Evolutionary conservation across 192 early-diverging fungal species (phyloP).

Genomic region (Globomyces pollinis-pini): DNA sequence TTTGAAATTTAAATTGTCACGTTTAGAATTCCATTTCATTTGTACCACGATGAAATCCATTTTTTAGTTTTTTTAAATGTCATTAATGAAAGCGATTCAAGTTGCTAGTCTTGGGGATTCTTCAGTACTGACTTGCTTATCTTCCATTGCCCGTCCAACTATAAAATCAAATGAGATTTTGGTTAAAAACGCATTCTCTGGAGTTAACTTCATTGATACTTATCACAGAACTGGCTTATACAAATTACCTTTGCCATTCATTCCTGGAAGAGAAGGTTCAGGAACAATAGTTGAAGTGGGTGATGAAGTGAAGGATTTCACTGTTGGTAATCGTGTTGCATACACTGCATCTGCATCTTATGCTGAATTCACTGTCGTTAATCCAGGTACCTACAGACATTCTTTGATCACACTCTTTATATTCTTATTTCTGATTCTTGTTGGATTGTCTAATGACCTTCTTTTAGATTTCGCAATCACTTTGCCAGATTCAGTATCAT

Average conservation of each 20-base stretch:
- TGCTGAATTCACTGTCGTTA: slow-evolving; percentile 64
- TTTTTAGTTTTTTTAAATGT: too few relatives aligned
- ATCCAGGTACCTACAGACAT: slow-evolving; percentile 13
- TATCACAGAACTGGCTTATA: slow-evolving; percentile 81
- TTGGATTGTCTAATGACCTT: not conserved
- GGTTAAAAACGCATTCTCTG: slow-evolving; percentile 67
- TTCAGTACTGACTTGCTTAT: not conserved
- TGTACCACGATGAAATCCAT: too few relatives aligned
- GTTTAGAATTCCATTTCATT: too few relatives aligned
- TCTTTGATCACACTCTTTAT: slow-evolving; percentile 31
- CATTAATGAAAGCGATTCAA: slow-evolving; percentile 1
- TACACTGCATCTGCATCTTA: slow-evolving; percentile 59
- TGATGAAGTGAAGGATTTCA: slow-evolving; percentile 46
- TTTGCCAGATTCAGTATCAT: slow-evolving; percentile 39
- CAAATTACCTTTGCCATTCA: slow-evolving; percentile 50
- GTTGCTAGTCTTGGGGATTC: not conserved
- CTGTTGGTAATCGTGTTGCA: slow-evolving; percentile 75
- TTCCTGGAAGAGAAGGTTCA: slow-evolving; percentile 70
- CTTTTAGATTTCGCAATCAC: slow-evolving; percentile 6
- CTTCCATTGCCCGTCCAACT: not conserved
- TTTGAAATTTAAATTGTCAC: too few relatives aligned
- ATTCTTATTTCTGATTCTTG: slow-evolving; percentile 9
- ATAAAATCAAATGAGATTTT: slow-evolving; percentile 39
- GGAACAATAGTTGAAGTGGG: slow-evolving; percentile 76
- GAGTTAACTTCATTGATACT: slow-evolving; percentile 89